These are phyloP conservation scores for Metschnikowia peoriensis DNA, from an alignment of 805 yeast species.

Conservation along the genomic window DNA sequence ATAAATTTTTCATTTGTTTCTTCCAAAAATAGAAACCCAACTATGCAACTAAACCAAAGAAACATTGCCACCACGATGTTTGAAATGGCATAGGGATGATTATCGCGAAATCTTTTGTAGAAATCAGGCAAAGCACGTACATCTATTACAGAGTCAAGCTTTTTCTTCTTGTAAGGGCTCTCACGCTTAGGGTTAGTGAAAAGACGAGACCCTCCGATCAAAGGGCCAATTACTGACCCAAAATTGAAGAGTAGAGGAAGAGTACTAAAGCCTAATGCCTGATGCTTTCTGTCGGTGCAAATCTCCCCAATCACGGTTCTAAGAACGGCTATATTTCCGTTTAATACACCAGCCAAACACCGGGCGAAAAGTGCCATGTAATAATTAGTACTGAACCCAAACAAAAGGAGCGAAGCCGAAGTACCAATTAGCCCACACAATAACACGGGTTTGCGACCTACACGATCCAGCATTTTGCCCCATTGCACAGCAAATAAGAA, in stretches of 20 bases:
- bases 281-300: conserved; percentile 54
- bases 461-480: conserved; percentile 54
- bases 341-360: conserved; percentile 52
- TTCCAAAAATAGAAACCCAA: conserved; percentile 48
- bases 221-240: conserved; percentile 61
- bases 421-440: conserved; percentile 54
- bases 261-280: conserved; percentile 60
- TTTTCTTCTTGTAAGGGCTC: conserved; percentile 16
- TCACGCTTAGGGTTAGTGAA: conserved; percentile 43
- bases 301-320: conserved; percentile 63
- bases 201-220: conserved; percentile 51
- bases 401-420: conserved; percentile 42
- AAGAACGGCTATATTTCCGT: conserved; percentile 65
- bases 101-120: conserved; percentile 27
- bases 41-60: conserved; percentile 33
- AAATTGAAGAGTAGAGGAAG: conserved; percentile 61
- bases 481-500: conserved; percentile 57
- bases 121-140: background rate
- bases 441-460: conserved; percentile 57
- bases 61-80: conserved; percentile 46
- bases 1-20: conserved; percentile 48
- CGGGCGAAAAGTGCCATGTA: conserved; percentile 54
- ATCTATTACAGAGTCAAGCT: background rate
- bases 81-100: conserved; percentile 52
- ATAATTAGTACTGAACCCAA: conserved; percentile 55